Evolutionary conservation across 2,329 filamentous ascomycete species (phyloP).

Genomic region (Rhinocladiella similis): DNA sequence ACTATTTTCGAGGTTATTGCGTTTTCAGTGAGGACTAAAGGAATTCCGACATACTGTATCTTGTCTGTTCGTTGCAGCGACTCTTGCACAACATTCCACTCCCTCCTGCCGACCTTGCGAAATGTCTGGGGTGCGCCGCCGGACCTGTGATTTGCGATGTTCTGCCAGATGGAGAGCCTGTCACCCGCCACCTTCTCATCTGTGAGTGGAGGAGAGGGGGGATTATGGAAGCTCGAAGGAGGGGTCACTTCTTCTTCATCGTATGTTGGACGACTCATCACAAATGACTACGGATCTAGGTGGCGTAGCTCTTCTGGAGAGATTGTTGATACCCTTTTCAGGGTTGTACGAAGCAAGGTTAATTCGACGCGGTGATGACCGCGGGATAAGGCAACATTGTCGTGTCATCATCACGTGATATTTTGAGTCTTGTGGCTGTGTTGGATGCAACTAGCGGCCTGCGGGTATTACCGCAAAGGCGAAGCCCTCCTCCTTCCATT

Average conservation of each 20-base stretch:
- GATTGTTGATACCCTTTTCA: no score
- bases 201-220: not conserved
- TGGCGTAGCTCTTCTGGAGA: no score
- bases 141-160: not conserved
- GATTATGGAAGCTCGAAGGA: not conserved
- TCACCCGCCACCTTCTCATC: not conserved
- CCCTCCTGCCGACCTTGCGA: not conserved
- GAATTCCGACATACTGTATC: not conserved
- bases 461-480: no score
- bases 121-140: not conserved
- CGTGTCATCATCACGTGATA: no score
- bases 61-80: not conserved
- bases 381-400: no score
- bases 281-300: not conserved
- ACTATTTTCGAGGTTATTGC: not conserved
- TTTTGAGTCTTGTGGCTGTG: no score
- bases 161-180: not conserved
- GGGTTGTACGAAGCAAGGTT: no score
- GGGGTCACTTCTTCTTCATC: not conserved
- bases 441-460: no score
- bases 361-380: no score
- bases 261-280: not conserved
- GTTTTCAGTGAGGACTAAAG: not conserved
- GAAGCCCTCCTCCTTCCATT: no score
- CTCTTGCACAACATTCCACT: not conserved